phyloP scores from a whole-genome alignment of 2,329 filamentous ascomycete genomes.

The Cladosporium cucumerinum region DNA sequence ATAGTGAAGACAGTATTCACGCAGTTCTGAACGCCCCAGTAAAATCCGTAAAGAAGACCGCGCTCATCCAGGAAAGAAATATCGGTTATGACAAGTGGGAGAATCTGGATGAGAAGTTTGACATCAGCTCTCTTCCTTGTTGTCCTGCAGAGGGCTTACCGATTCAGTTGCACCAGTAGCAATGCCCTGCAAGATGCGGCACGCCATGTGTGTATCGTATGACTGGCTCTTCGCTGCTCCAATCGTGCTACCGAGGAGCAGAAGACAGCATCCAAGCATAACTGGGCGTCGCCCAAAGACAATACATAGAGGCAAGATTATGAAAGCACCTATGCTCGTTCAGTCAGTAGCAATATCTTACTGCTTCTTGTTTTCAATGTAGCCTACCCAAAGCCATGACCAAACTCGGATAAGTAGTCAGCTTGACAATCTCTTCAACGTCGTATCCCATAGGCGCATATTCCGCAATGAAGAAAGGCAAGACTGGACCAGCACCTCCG shows the following conservation, averaged over 20 bases:
- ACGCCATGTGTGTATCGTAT: slow-evolving; percentile 38
- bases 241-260: slow-evolving; percentile 36
- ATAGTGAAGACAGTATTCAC: slow-evolving; percentile 36
- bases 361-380: no score
- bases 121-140: no score
- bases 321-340: slow-evolving; percentile 24
- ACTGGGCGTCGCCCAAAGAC: slow-evolving; percentile 41
- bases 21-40: slow-evolving; percentile 41
- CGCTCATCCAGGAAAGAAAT: slow-evolving; percentile 43
- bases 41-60: slow-evolving; percentile 37
- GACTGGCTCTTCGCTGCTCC: slow-evolving; percentile 35
- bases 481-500: slow-evolving; percentile 47
- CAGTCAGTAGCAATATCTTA: no score
- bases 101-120: slow-evolving; percentile 20
- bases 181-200: slow-evolving; percentile 36
- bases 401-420: slow-evolving; percentile 40
- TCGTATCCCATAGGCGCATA: slow-evolving; percentile 31
- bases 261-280: slow-evolving; percentile 29
- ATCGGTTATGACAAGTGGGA: slow-evolving; percentile 41
- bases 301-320: slow-evolving; percentile 41
- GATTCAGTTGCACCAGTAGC: slow-evolving; percentile 41
- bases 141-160: no score
- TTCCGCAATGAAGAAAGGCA: slow-evolving; percentile 35
- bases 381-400: slow-evolving; percentile 39
- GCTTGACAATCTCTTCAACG: slow-evolving; percentile 31